Conservation (phyloP, 495 filamentous ascomycete genomes). For the Aspergillus panamensis region DNA sequence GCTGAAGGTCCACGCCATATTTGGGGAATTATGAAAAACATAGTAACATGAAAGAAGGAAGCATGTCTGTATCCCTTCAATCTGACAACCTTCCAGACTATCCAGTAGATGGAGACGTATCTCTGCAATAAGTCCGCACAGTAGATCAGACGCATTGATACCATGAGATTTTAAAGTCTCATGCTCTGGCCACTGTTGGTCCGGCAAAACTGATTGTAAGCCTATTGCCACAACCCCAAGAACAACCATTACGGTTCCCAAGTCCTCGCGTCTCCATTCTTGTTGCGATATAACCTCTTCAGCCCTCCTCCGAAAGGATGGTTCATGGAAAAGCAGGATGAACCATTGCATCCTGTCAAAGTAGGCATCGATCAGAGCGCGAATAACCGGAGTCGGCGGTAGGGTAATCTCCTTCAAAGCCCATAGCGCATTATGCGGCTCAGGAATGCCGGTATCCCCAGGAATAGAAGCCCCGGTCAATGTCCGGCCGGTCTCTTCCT, state of each 20-base stretch:
- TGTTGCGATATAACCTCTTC: slow-evolving; percentile 13
- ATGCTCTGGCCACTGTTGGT: slow-evolving; percentile 14
- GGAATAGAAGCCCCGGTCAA: background rate
- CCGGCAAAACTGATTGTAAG: slow-evolving; percentile 19
- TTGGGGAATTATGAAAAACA: slow-evolving; percentile 20
- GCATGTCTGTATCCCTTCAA: slow-evolving; percentile 23
- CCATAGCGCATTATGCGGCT: slow-evolving; percentile 2
- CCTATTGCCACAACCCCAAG: slow-evolving; percentile 20
- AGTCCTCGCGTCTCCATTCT: slow-evolving; percentile 20
- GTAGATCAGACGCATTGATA: slow-evolving; percentile 6
- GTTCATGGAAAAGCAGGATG: slow-evolving; percentile 20
- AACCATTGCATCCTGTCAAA: slow-evolving; percentile 24
- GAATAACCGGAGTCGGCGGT: slow-evolving; percentile 16
- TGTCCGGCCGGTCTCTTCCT: background rate
- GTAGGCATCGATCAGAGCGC: slow-evolving; percentile 19
- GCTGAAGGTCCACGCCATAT: slow-evolving; percentile 17
- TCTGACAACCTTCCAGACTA: slow-evolving; percentile 17
- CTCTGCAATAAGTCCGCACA: slow-evolving; percentile 15
- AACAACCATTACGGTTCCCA: slow-evolving; percentile 17
- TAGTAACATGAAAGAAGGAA: slow-evolving; percentile 20
- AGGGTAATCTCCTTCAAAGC: slow-evolving; percentile 17
- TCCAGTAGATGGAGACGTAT: slow-evolving; percentile 20
- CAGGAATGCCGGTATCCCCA: background rate
- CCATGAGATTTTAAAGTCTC: background rate
- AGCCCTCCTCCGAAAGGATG: slow-evolving; percentile 15